A percentile compares a stretch with the other conserved stretches of the same genome.
phyloP scores from a whole-genome alignment of 1,139 yeast genomes.

The Yarrowia galli region DNA sequence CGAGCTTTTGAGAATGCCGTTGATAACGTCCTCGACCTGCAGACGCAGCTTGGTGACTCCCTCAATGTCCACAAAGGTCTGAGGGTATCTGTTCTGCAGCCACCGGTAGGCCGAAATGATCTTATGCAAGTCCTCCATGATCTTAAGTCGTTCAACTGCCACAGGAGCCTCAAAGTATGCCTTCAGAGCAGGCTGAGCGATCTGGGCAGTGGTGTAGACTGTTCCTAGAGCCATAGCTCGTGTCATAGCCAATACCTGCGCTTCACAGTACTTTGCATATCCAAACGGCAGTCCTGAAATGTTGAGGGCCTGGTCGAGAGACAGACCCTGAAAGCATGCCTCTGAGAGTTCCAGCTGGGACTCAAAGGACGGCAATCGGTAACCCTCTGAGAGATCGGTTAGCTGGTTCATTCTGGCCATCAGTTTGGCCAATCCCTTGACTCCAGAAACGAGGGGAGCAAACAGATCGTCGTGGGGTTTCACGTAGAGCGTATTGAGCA shows the following conservation, averaged over 20 bases:
- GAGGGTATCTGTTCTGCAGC: constrained; percentile 36
- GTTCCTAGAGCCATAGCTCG: constrained; percentile 16
- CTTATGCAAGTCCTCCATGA: constrained; percentile 36
- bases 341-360: constrained; percentile 19
- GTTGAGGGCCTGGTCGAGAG: constrained; percentile 9
- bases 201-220: constrained; percentile 7
- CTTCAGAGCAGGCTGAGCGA: not conserved
- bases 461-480: constrained; percentile 24
- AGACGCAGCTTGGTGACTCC: constrained; percentile 19
- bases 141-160: constrained; percentile 4
- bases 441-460: constrained; percentile 3
- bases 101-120: constrained; percentile 19
- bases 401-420: constrained; percentile 16
- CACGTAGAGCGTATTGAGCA: constrained; percentile 3
- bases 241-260: constrained; percentile 14
- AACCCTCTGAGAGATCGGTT: not conserved
- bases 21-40: constrained; percentile 14
- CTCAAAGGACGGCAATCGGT: constrained; percentile 12
- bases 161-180: not conserved
- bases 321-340: not conserved
- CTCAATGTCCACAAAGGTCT: constrained; percentile 35
- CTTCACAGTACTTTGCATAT: not conserved
- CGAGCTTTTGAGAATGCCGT: constrained; percentile 2
- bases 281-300: constrained; percentile 20
- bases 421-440: constrained; percentile 14